Evolutionary conservation across 2,329 filamentous ascomycete genomes (phyloP).

Genomic region (Falciphora oryzae): DNA sequence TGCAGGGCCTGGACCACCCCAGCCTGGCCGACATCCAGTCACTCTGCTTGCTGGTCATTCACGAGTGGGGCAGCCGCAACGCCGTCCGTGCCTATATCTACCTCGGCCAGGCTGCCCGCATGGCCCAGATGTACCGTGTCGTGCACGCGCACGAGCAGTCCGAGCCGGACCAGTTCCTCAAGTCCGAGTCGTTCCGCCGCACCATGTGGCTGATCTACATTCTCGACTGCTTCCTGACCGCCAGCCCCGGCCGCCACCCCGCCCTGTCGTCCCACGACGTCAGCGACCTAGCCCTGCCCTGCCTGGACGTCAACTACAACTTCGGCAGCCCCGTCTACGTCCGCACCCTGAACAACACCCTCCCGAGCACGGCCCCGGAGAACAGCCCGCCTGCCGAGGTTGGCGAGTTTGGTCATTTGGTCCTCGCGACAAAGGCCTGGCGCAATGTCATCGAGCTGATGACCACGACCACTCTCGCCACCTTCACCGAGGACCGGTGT

Average conservation of each 20-base stretch:
- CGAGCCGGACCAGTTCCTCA: constrained; percentile 54
- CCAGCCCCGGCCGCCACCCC: constrained; percentile 53
- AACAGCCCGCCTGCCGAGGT: constrained; percentile 41
- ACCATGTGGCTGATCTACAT: constrained; percentile 59
- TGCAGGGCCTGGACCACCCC: constrained; percentile 53
- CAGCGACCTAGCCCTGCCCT: constrained; percentile 50
- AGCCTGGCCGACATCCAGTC: constrained; percentile 56
- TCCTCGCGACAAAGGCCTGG: constrained; percentile 55
- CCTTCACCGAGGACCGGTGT: constrained; percentile 50
- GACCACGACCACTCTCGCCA: constrained; percentile 44
- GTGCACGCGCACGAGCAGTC: constrained; percentile 45
- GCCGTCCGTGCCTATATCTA: constrained; percentile 59
- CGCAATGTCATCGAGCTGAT: constrained; percentile 58
- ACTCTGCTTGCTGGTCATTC: constrained; percentile 54
- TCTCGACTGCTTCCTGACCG: constrained; percentile 56
- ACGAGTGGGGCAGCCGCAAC: constrained; percentile 58
- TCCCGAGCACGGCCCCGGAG: constrained; percentile 30
- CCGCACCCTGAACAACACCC: constrained; percentile 44
- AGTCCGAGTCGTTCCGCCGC: constrained; percentile 55
- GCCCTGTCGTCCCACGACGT: constrained; percentile 50
- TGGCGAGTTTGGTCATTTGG: constrained; percentile 57
- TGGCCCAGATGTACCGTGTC: constrained; percentile 59
- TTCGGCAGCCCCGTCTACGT: constrained; percentile 55
- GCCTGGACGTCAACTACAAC: constrained; percentile 56
- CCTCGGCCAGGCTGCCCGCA: constrained; percentile 56